Conservation (phyloP, 352 stramenopile species). For the Hyaloperonospora arabidopsidis region DNA sequence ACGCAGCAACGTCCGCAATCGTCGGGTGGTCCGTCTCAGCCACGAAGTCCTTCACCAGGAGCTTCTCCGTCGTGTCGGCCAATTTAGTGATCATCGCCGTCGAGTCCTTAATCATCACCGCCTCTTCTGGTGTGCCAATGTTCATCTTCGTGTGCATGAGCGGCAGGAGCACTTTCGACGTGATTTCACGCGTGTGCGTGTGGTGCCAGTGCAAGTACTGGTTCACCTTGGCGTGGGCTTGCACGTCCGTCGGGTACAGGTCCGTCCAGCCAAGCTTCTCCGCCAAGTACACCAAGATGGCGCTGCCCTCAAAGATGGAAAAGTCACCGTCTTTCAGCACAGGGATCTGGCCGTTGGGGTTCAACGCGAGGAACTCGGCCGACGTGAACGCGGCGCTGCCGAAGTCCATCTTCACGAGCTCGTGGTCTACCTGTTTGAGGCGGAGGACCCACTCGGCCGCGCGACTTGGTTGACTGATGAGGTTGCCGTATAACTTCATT, state of each 20-base stretch:
- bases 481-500: slow-evolving; percentile 40
- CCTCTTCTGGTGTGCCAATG: slow-evolving; percentile 22
- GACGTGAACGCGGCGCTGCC: slow-evolving; percentile 28
- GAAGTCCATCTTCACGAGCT: slow-evolving; percentile 30
- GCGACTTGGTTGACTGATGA: slow-evolving; percentile 33
- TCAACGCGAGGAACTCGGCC: slow-evolving; percentile 30
- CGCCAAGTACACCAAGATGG: slow-evolving; percentile 50
- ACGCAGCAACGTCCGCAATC: slow-evolving; percentile 30
- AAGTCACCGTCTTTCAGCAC: slow-evolving; percentile 38
- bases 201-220: slow-evolving; percentile 74
- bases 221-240: slow-evolving; percentile 56
- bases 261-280: slow-evolving; percentile 45
- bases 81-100: slow-evolving; percentile 27
- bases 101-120: slow-evolving; percentile 19
- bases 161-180: slow-evolving; percentile 37
- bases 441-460: slow-evolving; percentile 34
- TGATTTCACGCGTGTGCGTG: slow-evolving; percentile 45
- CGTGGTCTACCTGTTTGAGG: slow-evolving; percentile 32
- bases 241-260: slow-evolving; percentile 42
- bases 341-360: slow-evolving; percentile 35
- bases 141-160: slow-evolving; percentile 29
- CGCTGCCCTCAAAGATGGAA: slow-evolving; percentile 37
- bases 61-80: slow-evolving; percentile 39
- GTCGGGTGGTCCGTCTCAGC: slow-evolving; percentile 28
- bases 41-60: slow-evolving; percentile 35